A percentile compares a stretch with the other conserved stretches of the same genome.
Conservation (phyloP, 2,329 filamentous ascomycete species). For the Thelonectria discophora region DNA sequence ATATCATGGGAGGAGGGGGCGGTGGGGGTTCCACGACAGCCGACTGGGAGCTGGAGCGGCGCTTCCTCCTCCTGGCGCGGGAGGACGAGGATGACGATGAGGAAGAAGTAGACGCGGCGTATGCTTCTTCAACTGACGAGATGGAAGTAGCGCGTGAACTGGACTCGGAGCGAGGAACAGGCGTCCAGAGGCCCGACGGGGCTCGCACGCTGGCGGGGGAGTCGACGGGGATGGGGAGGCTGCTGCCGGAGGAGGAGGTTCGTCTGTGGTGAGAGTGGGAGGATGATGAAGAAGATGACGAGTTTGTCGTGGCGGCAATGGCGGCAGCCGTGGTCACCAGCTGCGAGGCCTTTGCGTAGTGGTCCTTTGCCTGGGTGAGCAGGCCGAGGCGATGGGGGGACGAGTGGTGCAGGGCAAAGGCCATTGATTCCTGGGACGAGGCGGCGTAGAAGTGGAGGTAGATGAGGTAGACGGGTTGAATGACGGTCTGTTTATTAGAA, state of each 20-base stretch:
- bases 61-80: constrained; percentile 48
- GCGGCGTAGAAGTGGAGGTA: constrained; percentile 71
- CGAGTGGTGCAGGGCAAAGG: constrained; percentile 56
- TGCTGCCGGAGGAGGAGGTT: constrained; percentile 5
- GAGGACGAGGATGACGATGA: too few relatives aligned
- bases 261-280: constrained; percentile 42
- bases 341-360: constrained; percentile 60
- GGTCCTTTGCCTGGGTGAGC: constrained; percentile 59
- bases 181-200: constrained; percentile 33
- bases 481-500: constrained; percentile 42
- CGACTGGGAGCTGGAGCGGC: constrained; percentile 36
- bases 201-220: constrained; percentile 53
- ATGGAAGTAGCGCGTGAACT: constrained; percentile 43
- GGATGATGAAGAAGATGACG: too few relatives aligned
- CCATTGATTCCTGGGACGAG: constrained; percentile 66
- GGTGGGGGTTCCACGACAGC: background rate
- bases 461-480: constrained; percentile 64
- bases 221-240: constrained; percentile 51
- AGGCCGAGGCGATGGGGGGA: constrained; percentile 58
- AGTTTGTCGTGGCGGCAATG: constrained; percentile 48
- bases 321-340: constrained; percentile 59
- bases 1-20: constrained; percentile 50
- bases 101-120: background rate
- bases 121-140: constrained; percentile 53
- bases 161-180: constrained; percentile 22